A percentile compares a stretch with the other conserved stretches of the same genome.
Evolutionary conservation across 148 eudicot genomes (phyloP).

Genomic region (Limonium bicolor): DNA sequence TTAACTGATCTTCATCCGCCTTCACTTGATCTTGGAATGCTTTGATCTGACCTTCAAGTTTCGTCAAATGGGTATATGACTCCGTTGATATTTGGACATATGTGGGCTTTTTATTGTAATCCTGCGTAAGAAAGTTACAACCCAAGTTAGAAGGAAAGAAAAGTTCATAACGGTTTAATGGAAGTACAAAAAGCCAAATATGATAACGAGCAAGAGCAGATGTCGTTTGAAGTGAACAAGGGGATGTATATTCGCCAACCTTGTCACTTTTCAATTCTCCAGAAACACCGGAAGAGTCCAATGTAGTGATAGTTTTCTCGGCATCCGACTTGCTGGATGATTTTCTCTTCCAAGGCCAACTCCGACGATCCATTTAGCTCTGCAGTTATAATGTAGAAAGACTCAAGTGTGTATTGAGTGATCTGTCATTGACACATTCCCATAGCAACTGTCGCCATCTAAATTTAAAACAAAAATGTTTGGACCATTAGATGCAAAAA

Average conservation of each 20-base stretch:
- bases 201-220: not conserved
- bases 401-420: too few relatives aligned
- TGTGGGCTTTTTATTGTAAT: conserved; percentile 46
- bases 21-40: conserved; percentile 20
- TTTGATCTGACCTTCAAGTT: conserved; percentile 66
- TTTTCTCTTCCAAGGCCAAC: conserved; percentile 99
- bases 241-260: conserved; percentile 21
- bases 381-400: too few relatives aligned
- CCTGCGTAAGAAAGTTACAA: conserved; percentile 17
- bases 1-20: conserved; percentile 17
- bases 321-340: conserved; percentile 64
- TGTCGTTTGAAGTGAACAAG: not conserved
- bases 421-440: too few relatives aligned
- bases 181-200: not conserved
- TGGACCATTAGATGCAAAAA: too few relatives aligned
- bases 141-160: not conserved
- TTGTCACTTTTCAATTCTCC: conserved; percentile 39
- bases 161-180: not conserved
- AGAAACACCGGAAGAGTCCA: conserved; percentile 40
- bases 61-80: conserved; percentile 67
- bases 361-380: conserved; percentile 64
- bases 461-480: too few relatives aligned
- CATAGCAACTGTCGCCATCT: too few relatives aligned
- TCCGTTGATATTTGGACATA: conserved; percentile 89
- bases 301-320: conserved; percentile 43